Evolutionary conservation across 345 rosid species (phyloP), one percentile per base, ranked within the genome.

Genomic region (Cardiospermum halicacabum): DNA sequence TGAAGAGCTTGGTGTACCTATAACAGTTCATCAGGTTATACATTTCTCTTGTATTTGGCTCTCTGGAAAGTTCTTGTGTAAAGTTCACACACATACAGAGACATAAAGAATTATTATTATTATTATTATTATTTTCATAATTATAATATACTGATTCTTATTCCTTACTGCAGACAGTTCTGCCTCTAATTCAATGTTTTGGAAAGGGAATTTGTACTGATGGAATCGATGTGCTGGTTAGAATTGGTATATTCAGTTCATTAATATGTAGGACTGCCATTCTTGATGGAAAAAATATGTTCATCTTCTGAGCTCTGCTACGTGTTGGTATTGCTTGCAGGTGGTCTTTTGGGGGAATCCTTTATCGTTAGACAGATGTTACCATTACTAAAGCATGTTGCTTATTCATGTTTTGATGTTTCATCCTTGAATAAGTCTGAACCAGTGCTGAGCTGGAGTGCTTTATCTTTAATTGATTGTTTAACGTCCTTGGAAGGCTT

Each of bases 1-100:
- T 65, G 98, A 92, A 82, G 98, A 92, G 84, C 91, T 89, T 67
- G 98, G 96, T 65, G 76, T 75, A 73, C 96, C 96, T 56, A 73
- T 92, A 64, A 87, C 96, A 43, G 80, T 89, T 64, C 86, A 84
- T 81, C 96, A 92, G 98, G 96, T 91, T 72, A 68, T 64, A 47
- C 28, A 50, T 56, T 51, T 48, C 58, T 64, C 42, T 12, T 28
- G 54, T 32, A 73, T 51, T 68, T 32, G 57, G 19, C 60, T 56
- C 56, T 58, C 10, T 53, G 34, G 13, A 2, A 49, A 57, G 62
- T 34, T 45, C 51, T 66, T 28, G 65, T 36, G 25, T 62, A 48
- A n/a, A 51, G 64, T 34, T 5, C 9, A 26, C 58, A 55, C 18
- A 43, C 40, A 16, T 32, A 48, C 16, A 36, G 42, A 15, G 56